Conservation (phyloP, 371 early-diverging fungal species). For the Pancytospora philotis region DNA sequence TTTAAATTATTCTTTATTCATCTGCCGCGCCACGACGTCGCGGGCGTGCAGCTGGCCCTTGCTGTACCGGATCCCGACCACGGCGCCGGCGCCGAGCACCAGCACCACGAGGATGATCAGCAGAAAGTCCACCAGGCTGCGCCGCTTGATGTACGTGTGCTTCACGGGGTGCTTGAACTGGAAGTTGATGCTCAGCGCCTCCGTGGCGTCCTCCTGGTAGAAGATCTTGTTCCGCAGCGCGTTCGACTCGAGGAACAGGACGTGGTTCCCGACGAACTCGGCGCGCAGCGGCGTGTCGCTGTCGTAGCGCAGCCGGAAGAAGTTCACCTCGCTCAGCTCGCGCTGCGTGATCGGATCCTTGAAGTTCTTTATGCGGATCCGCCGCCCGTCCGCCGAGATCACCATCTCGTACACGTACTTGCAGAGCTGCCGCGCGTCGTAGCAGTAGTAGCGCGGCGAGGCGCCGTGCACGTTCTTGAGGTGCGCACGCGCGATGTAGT, state of each 20-base stretch:
- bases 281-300: constrained; percentile 54
- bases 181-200: constrained; percentile 60
- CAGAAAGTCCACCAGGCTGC: constrained; percentile 31
- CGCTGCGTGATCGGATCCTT: constrained; percentile 56
- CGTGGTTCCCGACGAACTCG: constrained; percentile 58
- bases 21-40: no score
- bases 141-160: constrained; percentile 32
- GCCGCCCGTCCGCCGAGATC: constrained; percentile 59
- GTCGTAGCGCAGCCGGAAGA: constrained; percentile 56
- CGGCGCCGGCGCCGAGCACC: constrained; percentile 18
- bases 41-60: not conserved
- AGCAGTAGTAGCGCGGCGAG: constrained; percentile 42
- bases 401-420: constrained; percentile 61
- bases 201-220: constrained; percentile 58
- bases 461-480: constrained; percentile 11
- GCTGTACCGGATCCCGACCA: constrained; percentile 32
- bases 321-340: constrained; percentile 55
- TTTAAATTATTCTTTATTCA: no score
- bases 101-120: constrained; percentile 27
- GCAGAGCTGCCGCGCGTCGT: constrained; percentile 61
- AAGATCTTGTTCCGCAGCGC: constrained; percentile 59
- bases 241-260: constrained; percentile 57
- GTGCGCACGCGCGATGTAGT: constrained; percentile 51
- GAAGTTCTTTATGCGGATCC: constrained; percentile 58
- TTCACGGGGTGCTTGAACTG: constrained; percentile 52